phyloP scores from a whole-genome alignment of 306 rosid genomes.

The Vigna hirtella region DNA sequence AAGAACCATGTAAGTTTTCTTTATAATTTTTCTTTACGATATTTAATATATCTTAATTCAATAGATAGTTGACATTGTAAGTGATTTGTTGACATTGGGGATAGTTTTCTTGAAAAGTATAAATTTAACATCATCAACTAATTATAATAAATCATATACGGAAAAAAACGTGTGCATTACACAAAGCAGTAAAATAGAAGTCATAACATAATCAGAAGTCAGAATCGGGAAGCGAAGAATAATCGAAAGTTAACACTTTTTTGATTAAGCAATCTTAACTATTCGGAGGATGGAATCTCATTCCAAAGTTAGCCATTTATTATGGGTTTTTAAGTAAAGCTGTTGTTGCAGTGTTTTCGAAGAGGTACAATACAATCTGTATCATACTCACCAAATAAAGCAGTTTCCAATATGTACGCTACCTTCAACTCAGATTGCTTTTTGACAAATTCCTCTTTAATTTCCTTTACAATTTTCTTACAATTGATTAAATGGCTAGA shows the following conservation, averaged over 20 bases:
- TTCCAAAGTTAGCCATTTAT: neutral
- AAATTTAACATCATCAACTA: too few relatives aligned
- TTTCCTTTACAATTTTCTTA: neutral
- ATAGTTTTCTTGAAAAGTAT: too few relatives aligned
- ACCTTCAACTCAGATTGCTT: neutral
- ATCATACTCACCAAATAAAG: neutral
- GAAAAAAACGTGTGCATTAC: neutral
- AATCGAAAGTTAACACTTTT: neutral
- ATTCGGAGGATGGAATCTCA: neutral
- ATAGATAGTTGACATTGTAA: too few relatives aligned
- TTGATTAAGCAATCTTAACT: slow-evolving; percentile 27
- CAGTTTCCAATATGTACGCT: neutral
- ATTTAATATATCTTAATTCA: too few relatives aligned
- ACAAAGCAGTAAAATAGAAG: neutral
- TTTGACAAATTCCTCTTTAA: neutral
- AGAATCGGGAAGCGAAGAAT: neutral
- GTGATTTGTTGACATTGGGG: too few relatives aligned
- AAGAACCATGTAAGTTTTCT: too few relatives aligned
- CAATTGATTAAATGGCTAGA: neutral
- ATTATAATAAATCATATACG: too few relatives aligned
- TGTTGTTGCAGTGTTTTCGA: neutral
- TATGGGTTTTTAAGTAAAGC: neutral
- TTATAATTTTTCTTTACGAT: too few relatives aligned
- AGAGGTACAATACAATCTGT: neutral
- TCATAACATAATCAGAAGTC: neutral